Base-by-base conservation (phyloP, 352 stramenopile genomes). In the Pythium myriotylum region DNA sequence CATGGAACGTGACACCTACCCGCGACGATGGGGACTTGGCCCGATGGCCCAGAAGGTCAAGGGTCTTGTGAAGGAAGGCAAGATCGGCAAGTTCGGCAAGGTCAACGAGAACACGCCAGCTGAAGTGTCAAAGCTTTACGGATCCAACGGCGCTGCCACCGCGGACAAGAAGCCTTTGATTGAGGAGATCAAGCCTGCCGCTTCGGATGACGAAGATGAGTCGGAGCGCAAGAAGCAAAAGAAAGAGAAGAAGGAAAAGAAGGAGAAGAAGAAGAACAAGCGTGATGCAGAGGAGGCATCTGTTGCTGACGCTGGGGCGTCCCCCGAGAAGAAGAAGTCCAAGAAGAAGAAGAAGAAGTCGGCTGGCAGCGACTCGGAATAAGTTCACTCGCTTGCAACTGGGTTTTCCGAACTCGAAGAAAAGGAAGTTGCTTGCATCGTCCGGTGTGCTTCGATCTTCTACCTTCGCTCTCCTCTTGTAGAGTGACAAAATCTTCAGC, bases 1-100 rank as follows among this genome's bases (percentile, higher is more conserved):
- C 74, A 99, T 99, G 98, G 98, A 99, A 88, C 82, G 98, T 35
- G 98, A 99, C 86, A 99, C 95, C 48, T 99, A 99, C 74, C 98
- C 98, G 27, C 87, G 97, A 70, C 86, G 97, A 57, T 99, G 98
- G 98, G 97, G 98, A 58, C 79, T 99, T 60, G 98, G 98, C 19
- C 98, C 97, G 2, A 98, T 99, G 86, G 98, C 98, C 4, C 92
- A 98, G 70, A 98, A 98, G 75, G 99, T 99, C 70, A 99, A 99
- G 88, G 83, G 79, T 12, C 82, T 99, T 12, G 98, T 99, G 22
- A 97, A 97, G 72, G 89, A 94, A 23, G 85, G 87, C 53, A 94
- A 93, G 75, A 92, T 95, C 58, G 87, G 85, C 77, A 95, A 95
- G 74, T 95, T 88, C 54, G 87, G 87, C 73, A 93, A 93, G 65